phyloP scores from a whole-genome alignment of 345 rosid genomes.

The Arabidopsis suecica region DNA sequence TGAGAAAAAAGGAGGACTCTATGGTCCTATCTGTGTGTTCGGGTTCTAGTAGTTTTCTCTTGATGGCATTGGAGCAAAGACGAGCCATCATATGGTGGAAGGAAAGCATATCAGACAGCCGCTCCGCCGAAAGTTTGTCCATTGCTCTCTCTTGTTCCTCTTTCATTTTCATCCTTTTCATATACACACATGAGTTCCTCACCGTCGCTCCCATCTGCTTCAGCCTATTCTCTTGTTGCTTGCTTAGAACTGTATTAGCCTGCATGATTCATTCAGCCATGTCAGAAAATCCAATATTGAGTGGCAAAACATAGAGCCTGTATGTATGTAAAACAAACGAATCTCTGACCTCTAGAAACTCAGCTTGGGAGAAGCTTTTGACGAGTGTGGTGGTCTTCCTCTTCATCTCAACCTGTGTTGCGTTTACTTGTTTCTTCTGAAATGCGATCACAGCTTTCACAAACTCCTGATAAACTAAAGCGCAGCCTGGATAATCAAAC shows the following conservation, averaged over 20 bases:
- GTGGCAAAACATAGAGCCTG: background rate
- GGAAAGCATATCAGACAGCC: slow-evolving; percentile 54
- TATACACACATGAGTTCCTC: slow-evolving; percentile 57
- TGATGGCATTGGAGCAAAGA: slow-evolving; percentile 58
- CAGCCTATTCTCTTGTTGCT: slow-evolving; percentile 66
- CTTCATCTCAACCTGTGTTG: slow-evolving; percentile 49
- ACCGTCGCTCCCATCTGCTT: slow-evolving; percentile 78
- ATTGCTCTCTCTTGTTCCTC: slow-evolving; percentile 58
- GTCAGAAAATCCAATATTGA: slow-evolving; percentile 19
- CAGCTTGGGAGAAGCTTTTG: slow-evolving; percentile 57
- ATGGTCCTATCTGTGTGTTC: slow-evolving; percentile 24
- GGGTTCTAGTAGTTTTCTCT: slow-evolving; percentile 47
- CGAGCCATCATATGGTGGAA: slow-evolving; percentile 61
- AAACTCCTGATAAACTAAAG: slow-evolving; percentile 61
- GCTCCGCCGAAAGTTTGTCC: slow-evolving; percentile 54
- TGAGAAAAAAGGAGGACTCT: slow-evolving; percentile 6
- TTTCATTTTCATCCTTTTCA: slow-evolving; percentile 50
- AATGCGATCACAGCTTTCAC: slow-evolving; percentile 62
- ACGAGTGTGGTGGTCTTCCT: slow-evolving; percentile 39
- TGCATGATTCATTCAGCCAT: slow-evolving; percentile 25
- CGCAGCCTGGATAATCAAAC: slow-evolving; percentile 66
- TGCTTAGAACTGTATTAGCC: slow-evolving; percentile 57
- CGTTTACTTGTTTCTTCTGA: slow-evolving; percentile 45
- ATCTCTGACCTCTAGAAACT: slow-evolving; percentile 53
- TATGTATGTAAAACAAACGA: background rate